Conservation (phyloP, 1,284 basidiomycete genomes). For the Papiliotrema terrestris region DNA sequence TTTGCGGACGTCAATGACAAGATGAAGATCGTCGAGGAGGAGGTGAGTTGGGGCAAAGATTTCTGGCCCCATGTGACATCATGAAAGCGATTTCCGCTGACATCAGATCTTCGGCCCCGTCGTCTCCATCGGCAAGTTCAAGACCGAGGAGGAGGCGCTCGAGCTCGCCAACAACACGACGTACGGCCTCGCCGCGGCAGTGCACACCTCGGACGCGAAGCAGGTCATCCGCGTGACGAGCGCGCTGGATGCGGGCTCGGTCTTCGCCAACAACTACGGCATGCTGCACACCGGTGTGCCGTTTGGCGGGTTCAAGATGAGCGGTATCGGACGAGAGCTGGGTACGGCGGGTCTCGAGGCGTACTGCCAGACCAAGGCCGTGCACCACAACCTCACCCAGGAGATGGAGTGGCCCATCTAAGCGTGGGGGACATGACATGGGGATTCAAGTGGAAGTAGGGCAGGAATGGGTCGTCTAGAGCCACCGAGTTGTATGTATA, state of each 20-base stretch:
- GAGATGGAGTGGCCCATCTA: constrained; percentile 9
- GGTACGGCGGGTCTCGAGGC: constrained; percentile 81
- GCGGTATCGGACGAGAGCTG: constrained; percentile 75
- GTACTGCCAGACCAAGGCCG: constrained; percentile 78
- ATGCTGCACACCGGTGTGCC: constrained; percentile 76
- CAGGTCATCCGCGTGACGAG: constrained; percentile 82
- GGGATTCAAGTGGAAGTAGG: too few species aligned
- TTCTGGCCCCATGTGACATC: neutral
- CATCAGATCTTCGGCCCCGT: constrained; percentile 53
- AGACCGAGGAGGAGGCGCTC: constrained; percentile 53
- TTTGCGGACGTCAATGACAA: constrained; percentile 36
- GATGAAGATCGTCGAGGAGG: constrained; percentile 43
- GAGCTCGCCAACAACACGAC: constrained; percentile 73
- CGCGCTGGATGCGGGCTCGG: constrained; percentile 71
- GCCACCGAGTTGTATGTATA: too few species aligned
- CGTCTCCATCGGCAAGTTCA: constrained; percentile 48
- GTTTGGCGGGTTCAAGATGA: constrained; percentile 89
- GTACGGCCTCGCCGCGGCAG: constrained; percentile 82
- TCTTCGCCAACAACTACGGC: constrained; percentile 89
- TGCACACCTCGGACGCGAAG: constrained; percentile 82
- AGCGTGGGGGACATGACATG: too few species aligned
- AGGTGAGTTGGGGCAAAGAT: constrained; percentile 19
- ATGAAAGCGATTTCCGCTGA: neutral
- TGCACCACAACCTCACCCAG: constrained; percentile 66
- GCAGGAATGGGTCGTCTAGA: too few species aligned